Evolutionary conservation across 2,329 filamentous ascomycete genomes (phyloP).

Genomic region (Aspergillus luchuensis): DNA sequence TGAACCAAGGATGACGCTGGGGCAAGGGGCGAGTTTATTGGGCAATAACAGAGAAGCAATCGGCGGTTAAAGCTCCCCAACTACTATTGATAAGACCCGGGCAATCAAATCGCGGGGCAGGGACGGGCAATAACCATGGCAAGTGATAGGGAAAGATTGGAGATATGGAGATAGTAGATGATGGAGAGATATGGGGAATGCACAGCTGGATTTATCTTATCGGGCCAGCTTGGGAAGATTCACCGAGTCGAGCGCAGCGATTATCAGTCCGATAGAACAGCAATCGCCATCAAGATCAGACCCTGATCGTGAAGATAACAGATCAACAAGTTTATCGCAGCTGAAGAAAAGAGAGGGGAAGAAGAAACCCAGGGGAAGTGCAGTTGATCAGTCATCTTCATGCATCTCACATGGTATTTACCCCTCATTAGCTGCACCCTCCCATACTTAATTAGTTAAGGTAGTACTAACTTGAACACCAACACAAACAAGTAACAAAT

Average conservation of each 20-base stretch:
- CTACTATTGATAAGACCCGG: not conserved
- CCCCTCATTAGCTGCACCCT: not conserved
- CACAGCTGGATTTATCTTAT: not conserved
- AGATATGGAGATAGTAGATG: not conserved
- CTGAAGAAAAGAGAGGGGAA: not conserved
- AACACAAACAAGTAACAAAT: not conserved
- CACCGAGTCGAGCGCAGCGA: not conserved
- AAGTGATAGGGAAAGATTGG: not conserved
- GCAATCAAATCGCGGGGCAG: constrained; percentile 1
- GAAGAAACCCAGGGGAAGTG: not conserved
- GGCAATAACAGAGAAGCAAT: not conserved
- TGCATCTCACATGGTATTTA: constrained; percentile 1
- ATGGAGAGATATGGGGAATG: not conserved
- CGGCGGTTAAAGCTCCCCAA: not conserved
- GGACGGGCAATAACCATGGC: not conserved
- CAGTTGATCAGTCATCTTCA: constrained; percentile 1
- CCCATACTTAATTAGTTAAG: not conserved
- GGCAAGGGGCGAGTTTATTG: not conserved
- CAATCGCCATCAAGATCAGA: not conserved
- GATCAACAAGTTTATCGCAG: not conserved
- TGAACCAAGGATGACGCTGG: constrained; percentile 4
- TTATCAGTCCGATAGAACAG: not conserved
- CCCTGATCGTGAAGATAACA: not conserved
- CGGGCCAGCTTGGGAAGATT: not conserved
- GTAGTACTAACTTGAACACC: not conserved